phyloP scores from a whole-genome alignment of 345 rosid genomes.

The Alliaria petiolata region DNA sequence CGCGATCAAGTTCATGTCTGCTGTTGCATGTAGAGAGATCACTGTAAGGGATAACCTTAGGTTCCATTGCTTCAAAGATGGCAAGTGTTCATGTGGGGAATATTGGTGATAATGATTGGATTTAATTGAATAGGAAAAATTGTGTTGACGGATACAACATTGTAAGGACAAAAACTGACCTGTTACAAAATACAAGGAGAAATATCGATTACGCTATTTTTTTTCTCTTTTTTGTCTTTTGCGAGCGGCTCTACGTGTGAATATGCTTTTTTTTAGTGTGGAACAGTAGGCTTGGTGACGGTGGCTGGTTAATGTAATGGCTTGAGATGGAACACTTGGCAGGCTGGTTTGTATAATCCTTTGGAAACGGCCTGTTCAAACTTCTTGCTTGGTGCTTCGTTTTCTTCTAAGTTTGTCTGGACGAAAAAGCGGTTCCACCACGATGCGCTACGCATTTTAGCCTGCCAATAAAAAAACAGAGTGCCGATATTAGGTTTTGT shows the following conservation, averaged over 20 bases:
- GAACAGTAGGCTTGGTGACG: background rate
- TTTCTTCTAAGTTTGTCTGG: constrained; percentile 66
- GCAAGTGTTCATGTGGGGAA: constrained; percentile 73
- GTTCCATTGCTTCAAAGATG: constrained; percentile 72
- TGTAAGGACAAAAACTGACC: constrained; percentile 15
- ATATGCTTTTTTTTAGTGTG: constrained; percentile 25
- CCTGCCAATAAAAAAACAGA: constrained; percentile 29
- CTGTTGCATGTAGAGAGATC: constrained; percentile 56
- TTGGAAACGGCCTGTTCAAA: constrained; percentile 65
- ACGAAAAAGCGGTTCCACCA: constrained; percentile 70
- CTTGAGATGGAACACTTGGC: constrained; percentile 92
- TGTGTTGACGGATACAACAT: constrained; percentile 34
- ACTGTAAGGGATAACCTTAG: constrained; percentile 66
- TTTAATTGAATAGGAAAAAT: constrained; percentile 28
- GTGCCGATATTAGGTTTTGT: background rate
- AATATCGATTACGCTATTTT: constrained; percentile 22
- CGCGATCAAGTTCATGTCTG: constrained; percentile 73
- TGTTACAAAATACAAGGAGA: constrained; percentile 35
- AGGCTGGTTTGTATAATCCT: constrained; percentile 61
- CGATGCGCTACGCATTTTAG: constrained; percentile 67
- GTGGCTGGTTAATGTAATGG: constrained; percentile 44
- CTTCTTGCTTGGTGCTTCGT: constrained; percentile 50
- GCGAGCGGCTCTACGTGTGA: constrained; percentile 30
- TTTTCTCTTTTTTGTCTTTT: background rate
- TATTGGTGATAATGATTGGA: constrained; percentile 53